These are phyloP conservation scores for Pythium sukuiense DNA, from an alignment of 352 stramenopile genomes.

Conservation along the genomic window DNA sequence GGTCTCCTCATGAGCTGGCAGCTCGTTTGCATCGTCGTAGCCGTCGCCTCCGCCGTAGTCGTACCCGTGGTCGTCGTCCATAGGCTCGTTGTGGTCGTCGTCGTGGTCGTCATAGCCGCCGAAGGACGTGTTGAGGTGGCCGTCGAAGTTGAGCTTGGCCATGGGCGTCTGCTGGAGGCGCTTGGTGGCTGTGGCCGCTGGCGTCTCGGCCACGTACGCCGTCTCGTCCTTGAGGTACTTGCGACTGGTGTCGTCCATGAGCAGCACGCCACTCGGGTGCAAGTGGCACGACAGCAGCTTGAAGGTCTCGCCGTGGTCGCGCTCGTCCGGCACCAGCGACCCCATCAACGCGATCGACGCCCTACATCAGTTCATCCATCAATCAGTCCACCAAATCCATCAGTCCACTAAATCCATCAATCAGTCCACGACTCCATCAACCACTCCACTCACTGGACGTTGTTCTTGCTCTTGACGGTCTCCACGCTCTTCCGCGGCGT, in stretches of 20 bases:
- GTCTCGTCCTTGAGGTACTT: conserved; percentile 51
- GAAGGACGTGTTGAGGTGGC: conserved; percentile 24
- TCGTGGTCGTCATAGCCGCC: conserved; percentile 29
- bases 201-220: background rate
- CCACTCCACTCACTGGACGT: conserved; percentile 47
- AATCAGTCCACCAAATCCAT: conserved; percentile 5
- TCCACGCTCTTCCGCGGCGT: conserved; percentile 1
- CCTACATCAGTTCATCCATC: conserved; percentile 24
- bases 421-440: background rate
- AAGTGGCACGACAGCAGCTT: conserved; percentile 83
- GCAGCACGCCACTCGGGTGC: conserved; percentile 64
- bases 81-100: conserved; percentile 27
- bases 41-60: conserved; percentile 36
- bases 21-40: conserved; percentile 23
- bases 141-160: conserved; percentile 29
- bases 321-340: conserved; percentile 71
- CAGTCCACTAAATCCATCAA: conserved; percentile 3
- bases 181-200: conserved; percentile 1
- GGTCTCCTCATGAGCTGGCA: background rate
- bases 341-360: conserved; percentile 82
- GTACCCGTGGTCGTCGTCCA: conserved; percentile 26
- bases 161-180: conserved; percentile 26
- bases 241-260: conserved; percentile 78
- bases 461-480: conserved; percentile 58
- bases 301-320: conserved; percentile 81